A percentile compares a stretch with the other conserved stretches of the same genome.
Evolutionary conservation across 2,329 filamentous ascomycete species (phyloP).

Genomic region (Akanthomyces lecanii): DNA sequence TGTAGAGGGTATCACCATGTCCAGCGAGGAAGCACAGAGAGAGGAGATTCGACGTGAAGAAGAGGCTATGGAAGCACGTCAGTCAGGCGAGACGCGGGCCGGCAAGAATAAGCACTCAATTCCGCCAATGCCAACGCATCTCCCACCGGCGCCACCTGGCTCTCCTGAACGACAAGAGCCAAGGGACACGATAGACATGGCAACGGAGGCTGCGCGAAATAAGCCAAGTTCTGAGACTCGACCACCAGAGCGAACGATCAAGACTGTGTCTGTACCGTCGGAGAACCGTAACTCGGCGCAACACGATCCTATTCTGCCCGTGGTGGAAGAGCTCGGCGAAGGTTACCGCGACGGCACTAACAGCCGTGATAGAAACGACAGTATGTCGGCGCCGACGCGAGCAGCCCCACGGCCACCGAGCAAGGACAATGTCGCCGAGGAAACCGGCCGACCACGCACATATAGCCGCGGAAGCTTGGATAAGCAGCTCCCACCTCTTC

Average conservation of each 20-base stretch:
- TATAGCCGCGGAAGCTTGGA: slow-evolving; percentile 25
- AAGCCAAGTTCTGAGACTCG: slow-evolving; percentile 39
- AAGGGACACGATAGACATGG: slow-evolving; percentile 38
- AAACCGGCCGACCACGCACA: background rate
- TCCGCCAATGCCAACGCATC: slow-evolving; percentile 44
- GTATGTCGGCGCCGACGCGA: slow-evolving; percentile 40
- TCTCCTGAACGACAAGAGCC: slow-evolving; percentile 32
- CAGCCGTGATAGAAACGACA: slow-evolving; percentile 33
- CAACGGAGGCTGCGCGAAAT: slow-evolving; percentile 35
- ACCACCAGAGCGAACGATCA: slow-evolving; percentile 58
- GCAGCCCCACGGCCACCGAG: slow-evolving; percentile 34
- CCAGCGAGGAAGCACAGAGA: slow-evolving; percentile 74
- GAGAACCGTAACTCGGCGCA: slow-evolving; percentile 50
- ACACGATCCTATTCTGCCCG: slow-evolving; percentile 61
- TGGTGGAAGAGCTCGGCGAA: slow-evolving; percentile 89
- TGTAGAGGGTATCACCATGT: slow-evolving; percentile 86
- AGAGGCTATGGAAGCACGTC: slow-evolving; percentile 45
- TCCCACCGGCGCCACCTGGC: slow-evolving; percentile 41
- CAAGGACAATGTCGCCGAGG: slow-evolving; percentile 16
- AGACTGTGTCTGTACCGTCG: slow-evolving; percentile 26
- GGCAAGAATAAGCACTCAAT: slow-evolving; percentile 31
- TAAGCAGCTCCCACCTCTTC: slow-evolving; percentile 36
- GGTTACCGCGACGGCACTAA: slow-evolving; percentile 49
- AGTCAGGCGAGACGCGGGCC: slow-evolving; percentile 35
- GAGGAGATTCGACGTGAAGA: slow-evolving; percentile 57